These are phyloP conservation scores for Umbelopsis vinacea DNA, from an alignment of 192 early-diverging fungal genomes.

Conservation along the genomic window DNA sequence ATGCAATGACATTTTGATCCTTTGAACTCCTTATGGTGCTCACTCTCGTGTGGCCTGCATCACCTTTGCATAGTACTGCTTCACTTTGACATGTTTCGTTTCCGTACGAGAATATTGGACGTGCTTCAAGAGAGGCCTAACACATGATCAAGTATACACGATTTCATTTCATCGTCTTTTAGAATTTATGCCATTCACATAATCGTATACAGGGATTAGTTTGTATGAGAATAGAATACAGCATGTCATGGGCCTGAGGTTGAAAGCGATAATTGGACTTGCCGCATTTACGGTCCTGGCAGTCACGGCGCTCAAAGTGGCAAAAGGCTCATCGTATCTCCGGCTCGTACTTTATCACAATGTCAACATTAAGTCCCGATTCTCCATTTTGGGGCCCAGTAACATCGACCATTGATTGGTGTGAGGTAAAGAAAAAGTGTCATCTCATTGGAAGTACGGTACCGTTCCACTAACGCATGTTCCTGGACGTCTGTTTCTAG, in stretches of 20 bases:
- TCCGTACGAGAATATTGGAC: too few relatives aligned
- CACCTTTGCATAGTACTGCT: not conserved
- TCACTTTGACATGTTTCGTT: too few relatives aligned
- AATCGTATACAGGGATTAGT: too few relatives aligned
- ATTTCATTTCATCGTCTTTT: too few relatives aligned
- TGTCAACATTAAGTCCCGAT: not conserved
- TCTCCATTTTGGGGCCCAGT: not conserved
- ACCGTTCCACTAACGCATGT: not conserved
- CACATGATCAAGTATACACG: too few relatives aligned
- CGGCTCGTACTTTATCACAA: not conserved
- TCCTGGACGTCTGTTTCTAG: constrained; percentile 26
- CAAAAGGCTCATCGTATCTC: not conserved
- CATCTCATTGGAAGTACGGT: not conserved
- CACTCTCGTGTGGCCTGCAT: not conserved
- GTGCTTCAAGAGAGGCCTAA: too few relatives aligned
- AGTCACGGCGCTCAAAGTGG: not conserved
- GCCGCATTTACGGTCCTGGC: not conserved
- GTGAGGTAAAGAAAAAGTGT: constrained; percentile 57
- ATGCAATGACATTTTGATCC: not conserved
- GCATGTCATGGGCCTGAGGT: too few relatives aligned
- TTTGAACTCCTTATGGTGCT: not conserved
- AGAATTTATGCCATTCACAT: too few relatives aligned
- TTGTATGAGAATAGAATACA: too few relatives aligned
- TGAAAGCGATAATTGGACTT: too few relatives aligned
- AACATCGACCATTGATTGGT: constrained; percentile 75